phyloP scores from a whole-genome alignment of 306 rosid species.

The Malus asiatica region DNA sequence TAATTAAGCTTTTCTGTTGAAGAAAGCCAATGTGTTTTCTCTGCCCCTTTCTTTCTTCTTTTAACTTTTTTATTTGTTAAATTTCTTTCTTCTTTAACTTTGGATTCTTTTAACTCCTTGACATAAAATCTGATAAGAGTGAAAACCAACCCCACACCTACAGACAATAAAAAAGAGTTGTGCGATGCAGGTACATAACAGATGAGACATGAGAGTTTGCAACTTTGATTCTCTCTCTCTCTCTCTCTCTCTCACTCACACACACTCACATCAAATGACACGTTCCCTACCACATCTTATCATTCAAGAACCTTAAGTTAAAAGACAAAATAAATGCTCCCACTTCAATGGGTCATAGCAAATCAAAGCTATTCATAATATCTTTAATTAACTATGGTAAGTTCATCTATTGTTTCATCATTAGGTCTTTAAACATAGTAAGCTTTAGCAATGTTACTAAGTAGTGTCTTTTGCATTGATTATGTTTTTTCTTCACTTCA shows the following conservation, averaged over 20 bases:
- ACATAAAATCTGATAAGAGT: constrained; percentile 40
- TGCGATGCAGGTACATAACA: constrained; percentile 37
- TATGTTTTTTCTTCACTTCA: not conserved
- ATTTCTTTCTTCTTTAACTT: not conserved
- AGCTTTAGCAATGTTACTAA: not conserved
- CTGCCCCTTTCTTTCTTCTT: not conserved
- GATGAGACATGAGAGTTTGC: constrained; percentile 42
- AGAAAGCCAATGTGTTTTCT: constrained; percentile 29
- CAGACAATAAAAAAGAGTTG: constrained; percentile 20
- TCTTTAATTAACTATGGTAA: not conserved
- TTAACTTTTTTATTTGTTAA: not conserved
- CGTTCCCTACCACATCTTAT: constrained; percentile 34
- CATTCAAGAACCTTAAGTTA: not conserved
- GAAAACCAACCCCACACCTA: constrained; percentile 20
- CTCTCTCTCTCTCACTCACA: not conserved
- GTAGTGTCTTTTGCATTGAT: not conserved
- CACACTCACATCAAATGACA: constrained; percentile 29
- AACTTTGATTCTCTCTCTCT: constrained; percentile 32
- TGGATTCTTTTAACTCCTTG: constrained; percentile 29
- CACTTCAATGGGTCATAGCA: not conserved
- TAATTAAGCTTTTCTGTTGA: constrained; percentile 21
- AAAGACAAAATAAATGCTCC: not conserved
- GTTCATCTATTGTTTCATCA: not conserved
- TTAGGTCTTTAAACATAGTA: not conserved
- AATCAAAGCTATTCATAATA: not conserved